Conservation (phyloP, 2,329 filamentous ascomycete species). For the Triangularia verruculosa region DNA sequence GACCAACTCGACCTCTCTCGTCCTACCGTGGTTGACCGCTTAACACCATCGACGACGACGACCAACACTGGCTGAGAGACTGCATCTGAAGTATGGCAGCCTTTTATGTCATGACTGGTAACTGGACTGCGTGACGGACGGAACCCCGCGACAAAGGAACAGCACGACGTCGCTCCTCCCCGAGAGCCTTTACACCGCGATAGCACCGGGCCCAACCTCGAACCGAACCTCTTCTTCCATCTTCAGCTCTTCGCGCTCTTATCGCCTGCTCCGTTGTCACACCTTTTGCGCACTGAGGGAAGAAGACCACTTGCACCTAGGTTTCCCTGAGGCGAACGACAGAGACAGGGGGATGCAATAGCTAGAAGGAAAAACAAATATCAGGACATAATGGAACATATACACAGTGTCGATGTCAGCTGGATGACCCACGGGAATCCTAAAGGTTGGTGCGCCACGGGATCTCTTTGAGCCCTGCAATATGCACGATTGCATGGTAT, state of each 20-base stretch:
- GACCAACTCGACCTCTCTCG: not conserved
- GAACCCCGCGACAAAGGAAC: not conserved
- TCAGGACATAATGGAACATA: constrained; percentile 63
- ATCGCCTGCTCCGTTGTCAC: not conserved
- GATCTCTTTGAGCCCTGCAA: not conserved
- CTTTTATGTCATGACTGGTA: not conserved
- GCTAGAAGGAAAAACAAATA: not conserved
- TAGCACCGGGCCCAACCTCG: not conserved
- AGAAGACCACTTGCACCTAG: not conserved
- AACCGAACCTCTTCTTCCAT: not conserved
- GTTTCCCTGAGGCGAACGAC: not conserved
- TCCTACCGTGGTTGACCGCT: not conserved
- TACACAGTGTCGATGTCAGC: constrained; percentile 80
- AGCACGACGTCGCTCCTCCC: not conserved
- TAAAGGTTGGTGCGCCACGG: constrained; percentile 57
- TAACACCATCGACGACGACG: not conserved
- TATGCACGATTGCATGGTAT: not conserved
- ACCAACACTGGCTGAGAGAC: not conserved
- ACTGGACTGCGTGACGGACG: not conserved
- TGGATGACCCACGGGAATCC: constrained; percentile 82
- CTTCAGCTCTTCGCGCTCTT: not conserved
- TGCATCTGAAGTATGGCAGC: not conserved
- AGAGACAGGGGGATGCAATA: constrained; percentile 7
- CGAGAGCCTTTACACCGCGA: not conserved
- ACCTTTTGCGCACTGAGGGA: not conserved